Base-by-base conservation (phyloP, 2,329 filamentous ascomycete species). In the Talaromyces albobiverticillius region DNA sequence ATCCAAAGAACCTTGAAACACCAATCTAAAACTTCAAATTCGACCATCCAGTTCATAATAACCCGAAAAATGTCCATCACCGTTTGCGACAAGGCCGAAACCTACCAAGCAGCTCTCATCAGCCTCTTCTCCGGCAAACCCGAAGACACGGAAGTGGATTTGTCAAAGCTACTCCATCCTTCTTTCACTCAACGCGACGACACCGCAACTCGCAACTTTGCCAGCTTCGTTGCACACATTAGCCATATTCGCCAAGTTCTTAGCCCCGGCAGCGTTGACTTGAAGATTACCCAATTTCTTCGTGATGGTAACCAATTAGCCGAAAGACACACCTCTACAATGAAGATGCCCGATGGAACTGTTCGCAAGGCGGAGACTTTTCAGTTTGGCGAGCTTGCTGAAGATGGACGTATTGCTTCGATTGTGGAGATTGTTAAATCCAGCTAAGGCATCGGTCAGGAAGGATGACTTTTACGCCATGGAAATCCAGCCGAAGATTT, bases 161-260 rank as follows among this genome's bases (percentile, higher is more conserved):
- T 51, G 5, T 51, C 48, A 10, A 51, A 51, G 14, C 25, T 51
- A 3, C 38, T 51, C 13, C 48, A 51, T 34, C 48, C 48, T 2
- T 51, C 48, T 9, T 51, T 51, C 36, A 51, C 48, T 14, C 48
- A 51, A 23, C 48, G 38, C 25, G 38, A 51, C 18, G 48, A 51
- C 38, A 31, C 23, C 16, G 32, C 48, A n/a, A 51, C 48, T 18
- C 48, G 48, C 36, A 25, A 51, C 48, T 43, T 51, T 9, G 48
- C 48, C 26, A 36, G 26, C 25, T 51, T 51, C 18, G 48, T 51
- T 10, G 48, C 36, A 23, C 48, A 51, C 20, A 51, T 51, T 42
- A 41, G 48, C 38, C 48, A 51, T 9, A 23, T 51, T 32, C 48
- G 48, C 16, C 22, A 51, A 16, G 36, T 43, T 4, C 38, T 51